phyloP scores from a whole-genome alignment of 108 stramenopile species.

The Nitzschia sp. region DNA sequence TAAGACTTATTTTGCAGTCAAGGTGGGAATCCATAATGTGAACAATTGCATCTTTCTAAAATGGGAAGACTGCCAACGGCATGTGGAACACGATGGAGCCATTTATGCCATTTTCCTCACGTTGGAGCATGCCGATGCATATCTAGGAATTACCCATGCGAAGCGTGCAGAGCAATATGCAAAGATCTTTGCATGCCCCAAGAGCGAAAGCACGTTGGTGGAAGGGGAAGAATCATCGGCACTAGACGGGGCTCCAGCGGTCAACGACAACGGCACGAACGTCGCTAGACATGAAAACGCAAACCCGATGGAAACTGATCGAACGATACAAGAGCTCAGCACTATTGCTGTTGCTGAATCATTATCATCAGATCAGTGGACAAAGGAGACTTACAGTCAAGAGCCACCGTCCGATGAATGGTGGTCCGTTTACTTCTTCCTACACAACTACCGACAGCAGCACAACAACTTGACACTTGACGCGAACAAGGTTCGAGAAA shows the following conservation, averaged over 20 bases:
- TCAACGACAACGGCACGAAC: no score
- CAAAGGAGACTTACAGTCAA: background rate
- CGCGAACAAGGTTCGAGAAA: background rate
- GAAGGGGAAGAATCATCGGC: no score
- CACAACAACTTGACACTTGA: background rate
- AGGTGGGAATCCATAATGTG: background rate
- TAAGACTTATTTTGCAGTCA: slow-evolving; percentile 11
- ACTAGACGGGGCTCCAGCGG: no score
- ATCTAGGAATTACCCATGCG: background rate
- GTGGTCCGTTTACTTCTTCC: background rate
- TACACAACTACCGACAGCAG: background rate
- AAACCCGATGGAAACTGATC: no score
- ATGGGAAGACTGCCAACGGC: slow-evolving; percentile 2
- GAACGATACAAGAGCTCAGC: no score
- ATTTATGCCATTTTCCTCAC: background rate
- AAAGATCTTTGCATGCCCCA: no score
- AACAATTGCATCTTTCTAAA: background rate
- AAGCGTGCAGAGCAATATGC: background rate
- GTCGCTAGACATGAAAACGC: no score
- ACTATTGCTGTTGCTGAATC: no score
- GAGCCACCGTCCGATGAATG: slow-evolving; percentile 2
- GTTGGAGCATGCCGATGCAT: slow-evolving; percentile 3
- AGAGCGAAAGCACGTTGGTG: no score
- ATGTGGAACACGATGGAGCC: background rate
- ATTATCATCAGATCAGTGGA: background rate